phyloP scores from a whole-genome alignment of 2,329 filamentous ascomycete genomes.

The Boeremia lycopersici region DNA sequence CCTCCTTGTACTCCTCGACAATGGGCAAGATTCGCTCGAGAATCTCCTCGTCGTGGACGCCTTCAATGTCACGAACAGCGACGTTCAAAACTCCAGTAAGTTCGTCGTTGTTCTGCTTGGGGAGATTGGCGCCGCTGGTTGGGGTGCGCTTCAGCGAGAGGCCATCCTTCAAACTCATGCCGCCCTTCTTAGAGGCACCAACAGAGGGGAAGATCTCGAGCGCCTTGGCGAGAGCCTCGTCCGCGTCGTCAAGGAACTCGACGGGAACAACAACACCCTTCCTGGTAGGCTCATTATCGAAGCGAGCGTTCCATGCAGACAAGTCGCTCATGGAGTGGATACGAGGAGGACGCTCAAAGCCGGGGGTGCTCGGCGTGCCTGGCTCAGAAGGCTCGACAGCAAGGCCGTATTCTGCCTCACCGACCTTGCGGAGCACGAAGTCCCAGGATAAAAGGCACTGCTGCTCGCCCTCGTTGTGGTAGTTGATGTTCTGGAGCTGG shows the following conservation, averaged over 20 bases:
- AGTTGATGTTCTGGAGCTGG: constrained; percentile 85
- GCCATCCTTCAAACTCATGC: constrained; percentile 44
- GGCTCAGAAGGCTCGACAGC: constrained; percentile 79
- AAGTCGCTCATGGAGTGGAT: constrained; percentile 96
- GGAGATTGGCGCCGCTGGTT: constrained; percentile 41
- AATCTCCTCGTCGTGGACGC: constrained; percentile 79
- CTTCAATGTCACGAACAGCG: constrained; percentile 87
- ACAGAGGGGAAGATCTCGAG: constrained; percentile 77
- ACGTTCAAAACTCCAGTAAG: constrained; percentile 92
- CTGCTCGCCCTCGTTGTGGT: constrained; percentile 77
- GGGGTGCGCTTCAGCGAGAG: constrained; percentile 71
- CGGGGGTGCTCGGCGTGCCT: constrained; percentile 72
- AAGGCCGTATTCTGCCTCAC: constrained; percentile 86
- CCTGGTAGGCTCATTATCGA: constrained; percentile 74
- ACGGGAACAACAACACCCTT: constrained; percentile 96
- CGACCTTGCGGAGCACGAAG: constrained; percentile 91
- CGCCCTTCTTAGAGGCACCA: constrained; percentile 61
- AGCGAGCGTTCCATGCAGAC: constrained; percentile 80
- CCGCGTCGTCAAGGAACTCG: constrained; percentile 90
- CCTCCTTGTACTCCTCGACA: constrained; percentile 80
- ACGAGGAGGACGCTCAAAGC: constrained; percentile 69
- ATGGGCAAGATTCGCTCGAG: constrained; percentile 76
- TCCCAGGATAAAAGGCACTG: constrained; percentile 91
- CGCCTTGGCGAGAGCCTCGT: constrained; percentile 83
- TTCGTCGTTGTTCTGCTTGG: constrained; percentile 70